These are phyloP conservation scores for Phytopythium sindhum DNA, from an alignment of 352 stramenopile genomes.

Conservation along the genomic window DNA sequence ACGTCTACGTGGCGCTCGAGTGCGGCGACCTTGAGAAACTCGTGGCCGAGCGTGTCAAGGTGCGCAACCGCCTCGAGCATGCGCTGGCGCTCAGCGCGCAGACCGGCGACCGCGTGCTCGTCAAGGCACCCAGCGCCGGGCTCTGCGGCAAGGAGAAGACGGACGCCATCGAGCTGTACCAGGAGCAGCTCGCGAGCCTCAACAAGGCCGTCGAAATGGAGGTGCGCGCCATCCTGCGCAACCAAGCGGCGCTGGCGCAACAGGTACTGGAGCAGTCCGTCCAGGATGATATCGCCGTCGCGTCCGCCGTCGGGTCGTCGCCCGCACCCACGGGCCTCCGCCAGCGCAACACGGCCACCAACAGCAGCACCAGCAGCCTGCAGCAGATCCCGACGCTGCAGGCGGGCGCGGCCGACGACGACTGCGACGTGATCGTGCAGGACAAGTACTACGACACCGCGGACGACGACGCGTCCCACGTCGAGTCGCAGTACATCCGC, in stretches of 20 bases:
- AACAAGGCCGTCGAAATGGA: conserved; percentile 80
- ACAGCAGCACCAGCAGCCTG: conserved; percentile 3
- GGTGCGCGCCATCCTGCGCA: conserved; percentile 59
- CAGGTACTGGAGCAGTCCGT: conserved; percentile 41
- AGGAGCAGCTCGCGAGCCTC: conserved; percentile 62
- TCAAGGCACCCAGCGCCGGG: conserved; percentile 24
- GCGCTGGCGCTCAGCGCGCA: conserved; percentile 57
- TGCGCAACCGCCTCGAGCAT: conserved; percentile 70
- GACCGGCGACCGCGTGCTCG: conserved; percentile 53
- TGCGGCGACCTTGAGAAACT: conserved; percentile 74
- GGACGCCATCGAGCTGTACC: conserved; percentile 70
- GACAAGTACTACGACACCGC: conserved; percentile 6
- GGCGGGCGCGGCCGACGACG: conserved; percentile 5
- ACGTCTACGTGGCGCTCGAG: conserved; percentile 75
- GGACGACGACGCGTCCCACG: conserved; percentile 14
- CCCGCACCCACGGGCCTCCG: background rate
- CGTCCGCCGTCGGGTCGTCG: background rate
- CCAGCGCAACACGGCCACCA: background rate
- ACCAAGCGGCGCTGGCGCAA: conserved; percentile 54
- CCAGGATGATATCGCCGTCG: background rate
- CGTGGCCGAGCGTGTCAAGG: conserved; percentile 58
- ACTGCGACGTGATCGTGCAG: conserved; percentile 3
- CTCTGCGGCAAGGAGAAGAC: conserved; percentile 43
- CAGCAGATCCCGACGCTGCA: conserved; percentile 24
- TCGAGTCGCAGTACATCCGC: conserved; percentile 65